phyloP scores from a whole-genome alignment of 2,329 filamentous ascomycete species.

The Epichloe uncinata region DNA sequence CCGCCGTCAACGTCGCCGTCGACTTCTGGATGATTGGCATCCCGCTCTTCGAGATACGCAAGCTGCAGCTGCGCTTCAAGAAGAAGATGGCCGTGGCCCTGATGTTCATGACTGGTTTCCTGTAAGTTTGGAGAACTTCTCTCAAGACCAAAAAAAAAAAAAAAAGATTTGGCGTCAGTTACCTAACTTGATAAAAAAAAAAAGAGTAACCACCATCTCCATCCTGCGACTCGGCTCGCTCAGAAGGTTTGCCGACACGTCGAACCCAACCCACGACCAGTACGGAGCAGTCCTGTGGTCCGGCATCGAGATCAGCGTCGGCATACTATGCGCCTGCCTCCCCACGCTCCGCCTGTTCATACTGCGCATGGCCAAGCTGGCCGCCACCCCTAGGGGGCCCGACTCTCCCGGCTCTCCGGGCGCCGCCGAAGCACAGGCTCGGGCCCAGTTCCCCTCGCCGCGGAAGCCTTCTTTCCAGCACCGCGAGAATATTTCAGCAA shows the following conservation, averaged over 20 bases:
- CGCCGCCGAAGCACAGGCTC: too few species aligned
- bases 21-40: conserved; percentile 6
- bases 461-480: too few species aligned
- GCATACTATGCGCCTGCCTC: conserved; percentile 6
- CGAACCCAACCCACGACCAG: conserved; percentile 5
- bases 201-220: background rate
- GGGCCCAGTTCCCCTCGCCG: too few species aligned
- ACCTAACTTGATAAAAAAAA: background rate
- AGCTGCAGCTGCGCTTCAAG: conserved; percentile 3
- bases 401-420: too few species aligned
- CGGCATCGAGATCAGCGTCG: conserved; percentile 6
- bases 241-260: conserved; percentile 1
- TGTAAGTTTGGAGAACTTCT: background rate
- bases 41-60: conserved; percentile 3
- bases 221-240: conserved; percentile 6
- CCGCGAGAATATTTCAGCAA: too few species aligned
- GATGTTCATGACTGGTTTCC: conserved; percentile 5
- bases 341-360: background rate
- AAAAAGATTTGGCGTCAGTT: too few species aligned
- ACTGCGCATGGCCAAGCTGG: background rate
- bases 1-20: conserved; percentile 2
- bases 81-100: conserved; percentile 5
- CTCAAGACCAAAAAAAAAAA: too few species aligned
- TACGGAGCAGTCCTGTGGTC: conserved; percentile 6
- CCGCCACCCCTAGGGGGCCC: too few species aligned